These are phyloP conservation scores for Ceraceosorus guamensis DNA, from an alignment of 1,284 basidiomycete species.

Conservation along the genomic window DNA sequence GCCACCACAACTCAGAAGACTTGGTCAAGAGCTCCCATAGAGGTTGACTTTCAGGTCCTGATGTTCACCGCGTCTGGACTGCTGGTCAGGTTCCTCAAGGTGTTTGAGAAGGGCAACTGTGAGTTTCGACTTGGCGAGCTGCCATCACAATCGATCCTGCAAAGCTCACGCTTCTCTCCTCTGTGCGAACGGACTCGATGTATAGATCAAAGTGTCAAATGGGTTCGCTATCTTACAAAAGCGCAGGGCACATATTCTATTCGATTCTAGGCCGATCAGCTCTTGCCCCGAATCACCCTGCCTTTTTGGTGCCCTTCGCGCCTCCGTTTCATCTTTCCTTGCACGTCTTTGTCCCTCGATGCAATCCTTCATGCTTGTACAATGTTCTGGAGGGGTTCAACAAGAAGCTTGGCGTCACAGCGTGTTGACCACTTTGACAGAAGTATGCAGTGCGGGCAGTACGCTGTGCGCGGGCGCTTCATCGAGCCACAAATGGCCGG, in stretches of 20 bases:
- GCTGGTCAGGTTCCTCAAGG: constrained; percentile 92
- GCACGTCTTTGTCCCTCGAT: no score
- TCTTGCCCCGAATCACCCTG: no score
- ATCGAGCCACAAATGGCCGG: no score
- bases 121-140: not conserved
- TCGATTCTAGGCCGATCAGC: constrained; percentile 15
- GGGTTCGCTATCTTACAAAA: constrained; percentile 41
- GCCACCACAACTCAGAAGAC: constrained; percentile 76
- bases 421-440: no score
- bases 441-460: no score
- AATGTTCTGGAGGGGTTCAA: no score
- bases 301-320: no score
- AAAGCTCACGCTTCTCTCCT: not conserved
- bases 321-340: no score
- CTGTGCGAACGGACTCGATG: not conserved
- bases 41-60: constrained; percentile 93
- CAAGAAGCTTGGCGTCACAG: no score
- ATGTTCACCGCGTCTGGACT: constrained; percentile 97
- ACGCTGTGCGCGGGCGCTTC: no score
- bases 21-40: constrained; percentile 94
- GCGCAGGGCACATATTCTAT: constrained; percentile 37
- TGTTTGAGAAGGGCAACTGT: constrained; percentile 87
- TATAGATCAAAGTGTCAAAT: constrained; percentile 12
- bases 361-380: no score
- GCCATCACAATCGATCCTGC: not conserved